Evolutionary conservation across 768 basidiomycete species (phyloP).

Genomic region (Clitopilus passeckerianus): DNA sequence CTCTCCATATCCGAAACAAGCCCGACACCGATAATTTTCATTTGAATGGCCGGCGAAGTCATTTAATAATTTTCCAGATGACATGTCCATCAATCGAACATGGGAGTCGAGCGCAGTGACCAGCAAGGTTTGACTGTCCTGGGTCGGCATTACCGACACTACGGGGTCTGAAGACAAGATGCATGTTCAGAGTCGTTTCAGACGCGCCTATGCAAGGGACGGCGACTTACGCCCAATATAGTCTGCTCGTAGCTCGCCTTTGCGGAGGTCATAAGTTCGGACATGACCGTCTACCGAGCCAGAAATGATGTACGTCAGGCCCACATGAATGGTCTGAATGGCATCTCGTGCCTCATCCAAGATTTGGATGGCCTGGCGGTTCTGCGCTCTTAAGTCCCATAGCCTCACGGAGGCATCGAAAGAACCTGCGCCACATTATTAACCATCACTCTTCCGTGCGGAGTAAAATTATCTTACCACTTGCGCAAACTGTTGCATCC

Average conservation of each 20-base stretch:
- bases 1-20: slow-evolving; percentile 82
- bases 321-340: slow-evolving; percentile 74
- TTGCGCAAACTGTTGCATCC: slow-evolving; percentile 83
- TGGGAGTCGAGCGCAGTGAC: slow-evolving; percentile 82
- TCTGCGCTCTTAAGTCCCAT: slow-evolving; percentile 88
- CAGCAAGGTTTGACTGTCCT: slow-evolving; percentile 76
- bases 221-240: slow-evolving; percentile 77
- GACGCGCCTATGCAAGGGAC: neutral
- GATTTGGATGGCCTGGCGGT: slow-evolving; percentile 83
- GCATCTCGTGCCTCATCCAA: slow-evolving; percentile 87
- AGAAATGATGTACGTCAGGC: slow-evolving; percentile 59
- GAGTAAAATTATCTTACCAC: slow-evolving; percentile 46
- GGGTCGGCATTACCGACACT: slow-evolving; percentile 74
- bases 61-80: slow-evolving; percentile 80
- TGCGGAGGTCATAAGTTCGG: slow-evolving; percentile 91
- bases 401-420: slow-evolving; percentile 88
- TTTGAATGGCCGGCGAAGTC: slow-evolving; percentile 78
- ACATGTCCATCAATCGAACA: slow-evolving; percentile 80
- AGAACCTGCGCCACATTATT: slow-evolving; percentile 52
- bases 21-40: slow-evolving; percentile 70
- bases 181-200: neutral
- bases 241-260: slow-evolving; percentile 86
- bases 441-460: slow-evolving; percentile 1
- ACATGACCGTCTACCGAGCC: slow-evolving; percentile 92
- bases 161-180: slow-evolving; percentile 63